Evolutionary conservation across 2,329 filamentous ascomycete genomes (phyloP).

Genomic region (Cladosporium sp.): DNA sequence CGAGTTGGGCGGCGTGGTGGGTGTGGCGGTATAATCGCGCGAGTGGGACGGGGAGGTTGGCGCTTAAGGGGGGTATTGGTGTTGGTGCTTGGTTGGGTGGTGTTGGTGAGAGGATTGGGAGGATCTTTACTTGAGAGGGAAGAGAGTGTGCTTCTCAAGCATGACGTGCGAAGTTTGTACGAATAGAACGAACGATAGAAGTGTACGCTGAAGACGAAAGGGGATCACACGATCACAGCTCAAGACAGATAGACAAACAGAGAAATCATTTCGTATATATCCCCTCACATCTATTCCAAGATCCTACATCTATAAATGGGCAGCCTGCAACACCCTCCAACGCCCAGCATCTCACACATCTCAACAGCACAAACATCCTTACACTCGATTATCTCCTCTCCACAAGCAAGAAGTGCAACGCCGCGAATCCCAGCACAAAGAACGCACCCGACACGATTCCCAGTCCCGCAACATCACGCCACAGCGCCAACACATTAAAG

Average conservation of each 20-base stretch:
- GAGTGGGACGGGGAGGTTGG: constrained; percentile 8
- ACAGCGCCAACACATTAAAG: constrained; percentile 84
- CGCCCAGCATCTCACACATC: neutral
- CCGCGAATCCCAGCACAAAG: constrained; percentile 81
- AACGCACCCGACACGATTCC: constrained; percentile 81
- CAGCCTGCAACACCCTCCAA: neutral
- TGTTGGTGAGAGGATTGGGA: constrained; percentile 25
- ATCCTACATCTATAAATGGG: neutral
- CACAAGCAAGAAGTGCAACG: constrained; percentile 91
- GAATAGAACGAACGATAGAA: neutral
- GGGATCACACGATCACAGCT: neutral
- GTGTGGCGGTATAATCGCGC: constrained; percentile 32
- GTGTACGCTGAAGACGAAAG: neutral
- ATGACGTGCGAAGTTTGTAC: neutral
- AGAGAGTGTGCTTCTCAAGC: neutral
- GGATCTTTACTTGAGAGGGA: constrained; percentile 27
- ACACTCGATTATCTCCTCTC: constrained; percentile 68
- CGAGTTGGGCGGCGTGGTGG: constrained; percentile 33
- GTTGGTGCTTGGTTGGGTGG: constrained; percentile 17
- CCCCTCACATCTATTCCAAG: neutral
- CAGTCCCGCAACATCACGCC: constrained; percentile 79
- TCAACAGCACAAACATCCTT: neutral
- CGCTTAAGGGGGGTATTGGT: constrained; percentile 17
- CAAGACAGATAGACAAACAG: neutral
- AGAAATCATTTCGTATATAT: neutral